A percentile compares a stretch with the other conserved stretches of the same genome.
phyloP scores from a whole-genome alignment of 441 rosid species.

The Populus hybrid region DNA sequence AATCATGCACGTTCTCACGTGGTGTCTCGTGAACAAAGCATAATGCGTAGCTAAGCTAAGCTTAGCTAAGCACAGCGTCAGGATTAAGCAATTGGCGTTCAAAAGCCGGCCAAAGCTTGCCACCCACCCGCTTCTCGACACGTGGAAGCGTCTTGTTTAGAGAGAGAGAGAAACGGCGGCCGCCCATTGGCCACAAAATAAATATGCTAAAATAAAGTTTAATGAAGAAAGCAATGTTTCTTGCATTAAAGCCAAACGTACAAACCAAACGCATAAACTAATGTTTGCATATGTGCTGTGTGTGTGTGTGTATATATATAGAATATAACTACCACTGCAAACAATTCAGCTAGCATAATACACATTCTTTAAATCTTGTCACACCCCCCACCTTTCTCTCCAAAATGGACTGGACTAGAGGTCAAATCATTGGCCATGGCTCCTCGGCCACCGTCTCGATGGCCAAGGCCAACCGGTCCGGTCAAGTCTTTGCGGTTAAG shows the following conservation, averaged over 20 bases:
- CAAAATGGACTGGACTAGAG: slow-evolving; percentile 42
- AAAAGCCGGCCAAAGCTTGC: slow-evolving; percentile 11
- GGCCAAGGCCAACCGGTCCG: slow-evolving; percentile 29
- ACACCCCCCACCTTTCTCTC: not conserved
- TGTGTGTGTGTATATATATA: not conserved
- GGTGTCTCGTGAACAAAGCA: slow-evolving; percentile 17
- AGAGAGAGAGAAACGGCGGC: slow-evolving; percentile 31
- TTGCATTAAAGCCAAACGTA: slow-evolving; percentile 24
- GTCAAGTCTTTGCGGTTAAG: slow-evolving; percentile 49
- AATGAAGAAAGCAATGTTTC: slow-evolving; percentile 5
- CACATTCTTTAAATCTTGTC: not conserved
- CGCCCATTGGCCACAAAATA: slow-evolving; percentile 29
- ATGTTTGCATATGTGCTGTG: not conserved
- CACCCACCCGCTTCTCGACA: slow-evolving; percentile 21
- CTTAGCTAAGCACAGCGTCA: not conserved
- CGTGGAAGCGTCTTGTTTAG: slow-evolving; percentile 18
- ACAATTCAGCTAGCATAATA: not conserved
- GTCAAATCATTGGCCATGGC: slow-evolving; percentile 40
- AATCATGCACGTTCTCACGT: slow-evolving; percentile 16
- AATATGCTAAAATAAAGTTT: not conserved
- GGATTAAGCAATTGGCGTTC: slow-evolving; percentile 19
- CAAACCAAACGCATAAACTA: not conserved
- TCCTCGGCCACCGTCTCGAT: slow-evolving; percentile 43
- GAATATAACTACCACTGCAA: not conserved
- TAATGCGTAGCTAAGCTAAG: slow-evolving; percentile 5